Base-by-base conservation (phyloP, 2,329 filamentous ascomycete genomes). In the Metarhizium brunneum region DNA sequence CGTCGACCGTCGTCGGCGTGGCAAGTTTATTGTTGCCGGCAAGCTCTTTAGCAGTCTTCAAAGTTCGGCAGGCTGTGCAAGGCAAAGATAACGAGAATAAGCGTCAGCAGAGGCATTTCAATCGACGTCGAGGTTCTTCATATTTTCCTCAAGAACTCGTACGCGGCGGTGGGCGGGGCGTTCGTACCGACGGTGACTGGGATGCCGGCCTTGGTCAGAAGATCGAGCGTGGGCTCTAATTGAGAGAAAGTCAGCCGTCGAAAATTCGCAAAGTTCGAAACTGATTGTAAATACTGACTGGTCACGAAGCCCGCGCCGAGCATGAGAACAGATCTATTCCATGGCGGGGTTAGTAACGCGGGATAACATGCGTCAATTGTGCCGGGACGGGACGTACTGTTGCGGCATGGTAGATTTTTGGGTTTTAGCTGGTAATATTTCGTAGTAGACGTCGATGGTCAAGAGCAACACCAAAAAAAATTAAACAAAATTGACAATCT, bases 1-100 rank as follows among this genome's bases (percentile, higher is more conserved):
- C 92, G 69, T 97, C 90, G 69, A 97, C 84, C 55, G 88, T 84
- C 74, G 95, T 88, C 62, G 92, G 82, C 53, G 73, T 80, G 63
- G 90, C 83, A 70, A 88, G 83, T 71, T 85, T 80, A 69, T 92
- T 81, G 64, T 86, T 86, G 59, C 77, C 81, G 49, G 82, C 81
- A 60, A 96, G 85, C 65, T 83, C 83, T 79, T 95, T 76, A 56
- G 92, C 90, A 54, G 77, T 83, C 64, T 86, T 83, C 56, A 95
- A 80, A 48, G 88, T 92, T 70, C 91, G 80, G 81, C 90, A 95
- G 64, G 91, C 89, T 90, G 62, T 38, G 5, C 30, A 36, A 4
- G 7, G 14, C 2, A 13, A 53, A 7, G 47, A 45, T 16, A 8
- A 53, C 45, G n/a, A 47, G 36, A 48, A 40, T 25, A 25, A 42